Evolutionary conservation across 2,329 filamentous ascomycete genomes (phyloP).

Genomic region (Metarhizium robertsii): DNA sequence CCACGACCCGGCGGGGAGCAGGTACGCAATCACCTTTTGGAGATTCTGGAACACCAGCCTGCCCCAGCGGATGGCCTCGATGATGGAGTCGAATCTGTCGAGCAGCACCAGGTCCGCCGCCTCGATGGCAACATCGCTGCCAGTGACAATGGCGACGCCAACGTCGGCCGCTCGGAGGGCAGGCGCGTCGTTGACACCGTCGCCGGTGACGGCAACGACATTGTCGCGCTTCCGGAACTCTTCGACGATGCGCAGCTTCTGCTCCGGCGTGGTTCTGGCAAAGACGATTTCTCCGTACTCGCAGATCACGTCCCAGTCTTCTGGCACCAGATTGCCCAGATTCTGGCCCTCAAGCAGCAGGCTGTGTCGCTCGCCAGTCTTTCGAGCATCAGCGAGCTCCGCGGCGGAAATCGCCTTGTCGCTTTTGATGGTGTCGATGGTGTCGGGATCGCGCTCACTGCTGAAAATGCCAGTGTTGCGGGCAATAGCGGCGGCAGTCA

Average conservation of each 20-base stretch:
- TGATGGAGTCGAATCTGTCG: conserved; percentile 62
- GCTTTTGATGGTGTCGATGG: conserved; percentile 15
- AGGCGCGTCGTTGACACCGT: conserved; percentile 60
- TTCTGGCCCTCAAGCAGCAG: conserved; percentile 44
- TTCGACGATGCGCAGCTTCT: conserved; percentile 64
- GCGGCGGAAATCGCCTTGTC: conserved; percentile 6
- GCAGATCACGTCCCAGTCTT: conserved; percentile 36
- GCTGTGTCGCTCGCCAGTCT: conserved; percentile 13
- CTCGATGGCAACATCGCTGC: conserved; percentile 55
- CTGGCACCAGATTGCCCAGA: conserved; percentile 43
- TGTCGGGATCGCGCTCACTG: conserved; percentile 32
- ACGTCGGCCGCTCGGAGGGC: conserved; percentile 58
- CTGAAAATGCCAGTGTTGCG: conserved; percentile 57
- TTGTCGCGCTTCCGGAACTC: conserved; percentile 51
- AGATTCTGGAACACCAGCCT: conserved; percentile 32
- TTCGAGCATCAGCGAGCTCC: conserved; percentile 12
- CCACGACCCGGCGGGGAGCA: conserved; percentile 43
- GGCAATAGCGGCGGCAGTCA: conserved; percentile 57
- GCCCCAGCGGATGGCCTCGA: conserved; percentile 48
- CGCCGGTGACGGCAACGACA: conserved; percentile 63
- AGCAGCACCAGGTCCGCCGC: conserved; percentile 58
- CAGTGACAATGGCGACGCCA: conserved; percentile 57
- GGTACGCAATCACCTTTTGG: conserved; percentile 32
- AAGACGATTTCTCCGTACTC: conserved; percentile 54
- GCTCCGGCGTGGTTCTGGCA: conserved; percentile 58